Conservation (phyloP, 805 yeast species). For the Candida jianshihensis region DNA sequence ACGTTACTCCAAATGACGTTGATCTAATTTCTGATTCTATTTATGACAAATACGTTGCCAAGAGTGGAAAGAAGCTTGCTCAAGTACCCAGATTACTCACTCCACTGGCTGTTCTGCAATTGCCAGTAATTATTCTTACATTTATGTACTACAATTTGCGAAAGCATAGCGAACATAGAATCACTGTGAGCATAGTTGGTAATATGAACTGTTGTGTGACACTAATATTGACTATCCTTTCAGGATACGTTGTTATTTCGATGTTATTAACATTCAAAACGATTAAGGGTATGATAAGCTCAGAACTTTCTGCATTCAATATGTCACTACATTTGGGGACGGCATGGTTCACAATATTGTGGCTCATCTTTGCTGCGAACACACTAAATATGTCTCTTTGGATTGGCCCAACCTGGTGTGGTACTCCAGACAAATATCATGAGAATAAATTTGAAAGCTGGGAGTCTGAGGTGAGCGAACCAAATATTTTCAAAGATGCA, state of each 20-base stretch:
- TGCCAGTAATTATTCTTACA: not conserved
- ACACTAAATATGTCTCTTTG: slow-evolving; percentile 22
- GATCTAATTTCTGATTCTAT: not conserved
- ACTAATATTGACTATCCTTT: slow-evolving; percentile 26
- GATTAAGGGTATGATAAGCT: slow-evolving; percentile 23
- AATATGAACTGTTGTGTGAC: slow-evolving; percentile 36
- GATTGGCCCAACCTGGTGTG: slow-evolving; percentile 48
- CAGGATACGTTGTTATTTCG: slow-evolving; percentile 25
- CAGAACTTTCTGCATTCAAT: slow-evolving; percentile 41
- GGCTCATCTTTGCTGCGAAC: slow-evolving; percentile 27
- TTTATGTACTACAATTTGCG: slow-evolving; percentile 18
- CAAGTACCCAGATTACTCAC: slow-evolving; percentile 1
- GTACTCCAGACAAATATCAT: slow-evolving; percentile 39
- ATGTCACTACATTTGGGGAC: slow-evolving; percentile 35
- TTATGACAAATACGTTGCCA: too few relatives aligned
- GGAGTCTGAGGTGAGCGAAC: too few relatives aligned
- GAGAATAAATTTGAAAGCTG: too few relatives aligned
- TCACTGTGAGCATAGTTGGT: slow-evolving; percentile 17
- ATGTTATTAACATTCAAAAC: slow-evolving; percentile 25
- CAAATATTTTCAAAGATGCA: too few relatives aligned
- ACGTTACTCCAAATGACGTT: not conserved
- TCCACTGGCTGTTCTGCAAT: not conserved
- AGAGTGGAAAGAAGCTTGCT: not conserved
- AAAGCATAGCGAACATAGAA: not conserved
- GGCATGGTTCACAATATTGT: slow-evolving; percentile 34